These are phyloP conservation scores for Tephrocybe rancida DNA, from an alignment of 768 basidiomycete genomes.

Conservation along the genomic window DNA sequence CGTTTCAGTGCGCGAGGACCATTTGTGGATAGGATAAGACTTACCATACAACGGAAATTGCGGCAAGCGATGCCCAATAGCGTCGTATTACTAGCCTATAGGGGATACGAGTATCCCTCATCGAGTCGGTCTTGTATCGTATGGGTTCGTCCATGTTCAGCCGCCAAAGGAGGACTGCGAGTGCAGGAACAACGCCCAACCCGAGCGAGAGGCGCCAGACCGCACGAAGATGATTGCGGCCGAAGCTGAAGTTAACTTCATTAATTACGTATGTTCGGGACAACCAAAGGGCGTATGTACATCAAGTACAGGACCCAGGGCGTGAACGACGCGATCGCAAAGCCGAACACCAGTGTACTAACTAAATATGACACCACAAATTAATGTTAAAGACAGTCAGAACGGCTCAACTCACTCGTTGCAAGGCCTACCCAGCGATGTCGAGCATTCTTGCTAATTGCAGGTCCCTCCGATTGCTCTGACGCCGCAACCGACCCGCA, in stretches of 20 bases:
- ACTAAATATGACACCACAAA: slow-evolving; percentile 41
- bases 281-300: slow-evolving; percentile 37
- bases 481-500: slow-evolving; percentile 86
- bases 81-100: slow-evolving; percentile 77
- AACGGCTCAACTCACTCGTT: slow-evolving; percentile 55
- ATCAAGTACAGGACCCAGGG: slow-evolving; percentile 89
- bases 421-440: slow-evolving; percentile 86
- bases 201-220: slow-evolving; percentile 88
- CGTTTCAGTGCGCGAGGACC: not conserved
- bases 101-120: slow-evolving; percentile 74
- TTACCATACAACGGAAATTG: slow-evolving; percentile 76
- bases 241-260: slow-evolving; percentile 49
- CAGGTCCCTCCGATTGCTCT: slow-evolving; percentile 84
- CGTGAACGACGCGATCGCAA: slow-evolving; percentile 75
- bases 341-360: slow-evolving; percentile 81
- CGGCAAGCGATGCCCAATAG: slow-evolving; percentile 73
- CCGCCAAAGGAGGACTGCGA: slow-evolving; percentile 82
- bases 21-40: not conserved
- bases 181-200: slow-evolving; percentile 77
- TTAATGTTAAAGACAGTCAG: not conserved
- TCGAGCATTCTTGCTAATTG: slow-evolving; percentile 74
- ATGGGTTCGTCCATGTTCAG: slow-evolving; percentile 79
- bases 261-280: too few species aligned
- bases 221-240: slow-evolving; percentile 73
- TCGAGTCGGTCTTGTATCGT: slow-evolving; percentile 74